Conservation (phyloP, 1,284 basidiomycete species). For the Jaminaea rosea region DNA sequence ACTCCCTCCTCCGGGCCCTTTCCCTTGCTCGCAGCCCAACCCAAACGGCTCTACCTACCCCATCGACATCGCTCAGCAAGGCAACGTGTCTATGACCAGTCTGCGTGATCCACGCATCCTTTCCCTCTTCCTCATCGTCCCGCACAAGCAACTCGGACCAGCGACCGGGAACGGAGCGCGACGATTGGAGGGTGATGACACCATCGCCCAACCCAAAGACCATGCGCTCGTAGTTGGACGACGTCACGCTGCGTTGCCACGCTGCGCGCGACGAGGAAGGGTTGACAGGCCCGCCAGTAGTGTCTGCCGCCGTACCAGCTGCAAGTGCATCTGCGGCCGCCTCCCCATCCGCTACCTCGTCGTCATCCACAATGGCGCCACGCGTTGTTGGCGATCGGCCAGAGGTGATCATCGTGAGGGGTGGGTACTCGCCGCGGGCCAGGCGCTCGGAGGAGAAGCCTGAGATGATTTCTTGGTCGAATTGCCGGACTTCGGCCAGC, state of each 20-base stretch:
- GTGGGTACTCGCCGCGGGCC: slow-evolving; percentile 30
- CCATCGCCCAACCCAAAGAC: slow-evolving; percentile 36
- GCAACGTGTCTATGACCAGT: slow-evolving; percentile 33
- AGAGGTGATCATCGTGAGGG: slow-evolving; percentile 36
- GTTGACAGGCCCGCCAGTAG: slow-evolving; percentile 1
- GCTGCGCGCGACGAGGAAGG: neutral
- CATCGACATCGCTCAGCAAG: slow-evolving; percentile 30
- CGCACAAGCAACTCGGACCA: slow-evolving; percentile 19
- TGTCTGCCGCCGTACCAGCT: slow-evolving; percentile 15
- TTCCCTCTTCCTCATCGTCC: slow-evolving; percentile 16
- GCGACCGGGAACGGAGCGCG: slow-evolving; percentile 28
- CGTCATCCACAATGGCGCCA: slow-evolving; percentile 32
- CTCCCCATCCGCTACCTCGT: slow-evolving; percentile 11
- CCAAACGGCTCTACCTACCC: slow-evolving; percentile 10
- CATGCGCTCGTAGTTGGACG: slow-evolving; percentile 23
- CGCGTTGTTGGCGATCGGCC: slow-evolving; percentile 40
- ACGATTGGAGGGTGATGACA: slow-evolving; percentile 38
- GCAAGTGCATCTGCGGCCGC: slow-evolving; percentile 6
- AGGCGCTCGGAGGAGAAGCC: slow-evolving; percentile 19
- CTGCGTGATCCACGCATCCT: slow-evolving; percentile 28
- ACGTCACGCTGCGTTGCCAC: slow-evolving; percentile 20
- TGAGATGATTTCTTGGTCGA: slow-evolving; percentile 28
- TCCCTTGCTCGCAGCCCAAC: neutral
- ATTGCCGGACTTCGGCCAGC: slow-evolving; percentile 21
- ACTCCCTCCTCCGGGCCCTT: neutral